Evolutionary conservation across 75 land plant species (phyloP), one percentile per base, ranked within the genome.

Genomic region (Pinus taeda): DNA sequence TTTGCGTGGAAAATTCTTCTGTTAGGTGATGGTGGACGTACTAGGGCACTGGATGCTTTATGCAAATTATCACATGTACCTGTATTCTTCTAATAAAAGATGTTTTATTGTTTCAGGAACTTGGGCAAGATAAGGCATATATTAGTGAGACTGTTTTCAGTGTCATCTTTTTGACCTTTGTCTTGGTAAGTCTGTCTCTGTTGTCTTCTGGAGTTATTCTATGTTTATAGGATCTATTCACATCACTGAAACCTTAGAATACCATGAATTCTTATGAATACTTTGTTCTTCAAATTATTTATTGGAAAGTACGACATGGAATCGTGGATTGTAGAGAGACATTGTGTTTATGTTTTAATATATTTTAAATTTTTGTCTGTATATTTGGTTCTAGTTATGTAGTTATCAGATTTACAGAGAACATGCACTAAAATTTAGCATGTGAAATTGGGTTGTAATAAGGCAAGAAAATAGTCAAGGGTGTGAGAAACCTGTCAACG

Each of bases 91-190:
- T 70, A 21, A 42, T 49, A n/a, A 67, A 39, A 15, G 12, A 22
- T 24, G 53, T 72, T 55, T 71, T 75, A 55, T 60, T 60, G 77
- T 57, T 73, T 39, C 81, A 95, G 98, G 99, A 95, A 79, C 93
- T 97, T 62, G 99, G 99, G 57, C 75, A 67, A 74, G 90, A 88
- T 4, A 97, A 83, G 49, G 88, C 85, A 56, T 88, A 92, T 79
- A 90, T 97, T 58, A 97, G 99, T 79, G 99, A 97, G 81, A 89
- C 86, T 9, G 73, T 97, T 17, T 97, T 97, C 83, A 79, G 91
- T 65, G 83, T 83, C 62, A 53, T 95, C 22, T 97, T 97, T 80
- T 45, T 84, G 59, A 89, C 95, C 45, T 97, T 95, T 84, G 57
- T 88, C 12, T 73, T 93, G 94, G 98, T 95, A 83, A 74, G 88